Conservation (phyloP, 192 early-diverging fungal genomes). For the Gorgonomyces haynaldii region DNA sequence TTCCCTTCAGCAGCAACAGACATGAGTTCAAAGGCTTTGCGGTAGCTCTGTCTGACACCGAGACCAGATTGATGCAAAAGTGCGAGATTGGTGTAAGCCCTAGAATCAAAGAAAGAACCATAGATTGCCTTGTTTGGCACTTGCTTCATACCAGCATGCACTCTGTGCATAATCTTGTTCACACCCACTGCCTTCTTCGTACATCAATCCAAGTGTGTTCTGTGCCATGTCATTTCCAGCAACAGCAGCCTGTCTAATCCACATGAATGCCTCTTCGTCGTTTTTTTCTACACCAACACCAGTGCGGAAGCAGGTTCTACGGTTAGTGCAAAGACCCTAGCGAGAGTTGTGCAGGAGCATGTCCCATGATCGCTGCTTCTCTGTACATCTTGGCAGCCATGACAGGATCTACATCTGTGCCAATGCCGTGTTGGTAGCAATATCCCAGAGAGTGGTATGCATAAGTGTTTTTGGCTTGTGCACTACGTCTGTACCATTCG, state of each 20-base stretch:
- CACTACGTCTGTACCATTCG: slow-evolving; percentile 58
- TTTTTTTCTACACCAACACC: slow-evolving; percentile 61
- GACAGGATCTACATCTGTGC: slow-evolving; percentile 43
- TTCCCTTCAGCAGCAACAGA: slow-evolving; percentile 49
- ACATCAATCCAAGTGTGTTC: slow-evolving; percentile 71
- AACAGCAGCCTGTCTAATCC: slow-evolving; percentile 51
- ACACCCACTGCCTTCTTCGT: slow-evolving; percentile 66
- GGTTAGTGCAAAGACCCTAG: slow-evolving; percentile 38
- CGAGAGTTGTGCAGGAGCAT: slow-evolving; percentile 38
- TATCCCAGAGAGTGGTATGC: slow-evolving; percentile 68
- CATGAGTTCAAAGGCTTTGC: slow-evolving; percentile 55
- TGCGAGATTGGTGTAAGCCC: slow-evolving; percentile 40
- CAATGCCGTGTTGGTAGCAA: slow-evolving; percentile 71
- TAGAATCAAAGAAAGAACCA: slow-evolving; percentile 21
- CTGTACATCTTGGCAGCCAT: slow-evolving; percentile 43
- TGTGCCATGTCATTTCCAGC: slow-evolving; percentile 61
- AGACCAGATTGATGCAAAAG: slow-evolving; percentile 43
- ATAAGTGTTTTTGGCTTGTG: slow-evolving; percentile 50
- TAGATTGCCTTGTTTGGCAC: slow-evolving; percentile 58
- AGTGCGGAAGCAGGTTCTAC: slow-evolving; percentile 69
- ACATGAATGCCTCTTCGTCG: slow-evolving; percentile 55
- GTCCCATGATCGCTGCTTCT: slow-evolving; percentile 28
- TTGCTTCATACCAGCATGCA: slow-evolving; percentile 59
- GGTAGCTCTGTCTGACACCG: slow-evolving; percentile 40
- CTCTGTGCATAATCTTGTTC: slow-evolving; percentile 48